A percentile compares a stretch with the other conserved stretches of the same genome.
phyloP scores from a whole-genome alignment of 768 basidiomycete genomes.

The Podaxis rugospora region DNA sequence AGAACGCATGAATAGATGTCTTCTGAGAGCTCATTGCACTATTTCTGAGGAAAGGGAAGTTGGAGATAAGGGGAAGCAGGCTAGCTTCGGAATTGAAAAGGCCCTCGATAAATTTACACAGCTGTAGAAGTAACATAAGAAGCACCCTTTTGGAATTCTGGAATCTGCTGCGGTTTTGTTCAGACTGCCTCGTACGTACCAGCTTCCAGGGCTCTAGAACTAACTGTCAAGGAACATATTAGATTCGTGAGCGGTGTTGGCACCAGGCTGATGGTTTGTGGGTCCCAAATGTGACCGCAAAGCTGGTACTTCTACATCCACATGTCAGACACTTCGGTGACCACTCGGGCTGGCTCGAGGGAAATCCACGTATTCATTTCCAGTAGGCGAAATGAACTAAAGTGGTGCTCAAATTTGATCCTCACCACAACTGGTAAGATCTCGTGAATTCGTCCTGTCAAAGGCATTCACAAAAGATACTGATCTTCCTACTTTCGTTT shows the following conservation, averaged over 20 bases:
- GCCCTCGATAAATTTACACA: background rate
- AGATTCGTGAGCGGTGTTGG: too few species aligned
- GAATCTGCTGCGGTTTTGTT: background rate
- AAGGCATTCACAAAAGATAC: background rate
- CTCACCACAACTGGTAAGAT: background rate
- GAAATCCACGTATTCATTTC: background rate
- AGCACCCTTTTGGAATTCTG: background rate
- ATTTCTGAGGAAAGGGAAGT: background rate
- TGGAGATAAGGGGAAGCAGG: background rate
- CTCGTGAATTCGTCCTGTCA: background rate
- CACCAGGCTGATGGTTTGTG: too few species aligned
- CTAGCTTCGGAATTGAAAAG: background rate
- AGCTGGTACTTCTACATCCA: background rate
- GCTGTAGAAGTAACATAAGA: background rate
- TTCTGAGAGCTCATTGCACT: background rate
- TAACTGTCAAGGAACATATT: background rate
- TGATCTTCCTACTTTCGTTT: too few species aligned
- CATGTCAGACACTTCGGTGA: background rate
- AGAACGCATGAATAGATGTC: background rate
- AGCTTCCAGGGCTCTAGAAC: background rate
- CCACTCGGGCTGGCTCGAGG: background rate
- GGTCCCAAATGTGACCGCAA: background rate
- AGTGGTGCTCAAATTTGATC: background rate
- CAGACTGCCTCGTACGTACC: background rate
- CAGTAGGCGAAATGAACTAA: background rate